Evolutionary conservation across 345 rosid species (phyloP), one percentile per base, ranked within the genome.

Genomic region (Combretum micranthum): DNA sequence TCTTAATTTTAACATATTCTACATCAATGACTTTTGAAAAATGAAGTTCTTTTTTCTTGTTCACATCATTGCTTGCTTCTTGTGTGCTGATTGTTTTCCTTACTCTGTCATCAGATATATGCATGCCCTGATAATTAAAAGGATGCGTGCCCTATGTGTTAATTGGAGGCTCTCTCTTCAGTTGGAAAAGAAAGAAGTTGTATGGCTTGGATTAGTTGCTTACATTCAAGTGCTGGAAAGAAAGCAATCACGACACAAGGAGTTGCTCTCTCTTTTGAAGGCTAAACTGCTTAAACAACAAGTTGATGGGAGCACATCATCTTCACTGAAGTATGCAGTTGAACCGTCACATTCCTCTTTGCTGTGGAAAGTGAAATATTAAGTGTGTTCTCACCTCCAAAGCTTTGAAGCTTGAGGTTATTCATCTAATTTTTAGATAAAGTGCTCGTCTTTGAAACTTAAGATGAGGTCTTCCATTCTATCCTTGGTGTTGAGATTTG

Each of bases 141-240:
- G 80, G 75, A 82, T 82, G 86, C 54, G 9, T 32, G 7, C 17
- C 56, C 72, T 47, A 55, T 56, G 59, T 53, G 14, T 55, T 47
- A 61, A 17, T 68, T 69, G 58, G 56, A 74, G 21, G 47, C 55
- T 57, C 55, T 72, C 50, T 64, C 87, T 76, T 53, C 50, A 69
- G 64, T 55, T 83, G 65, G 43, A 53, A 25, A 74, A 65, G 45
- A 72, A 61, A 11, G 97, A 90, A 75, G 91, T 85, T 18, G 72
- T 72, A 62, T 90, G 95, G 96, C 91, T 90, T 23, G 96, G 94
- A 18, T 60, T 83, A 18, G 67, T 76, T 60, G 96, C 95, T 0
- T 87, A 60, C 59, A 65, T 85, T 20, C 65, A 78, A 66, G 89
- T 76, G 20, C 51, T 87, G 60, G 75, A 71, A 76, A 77, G 63